phyloP scores from a whole-genome alignment of 257 asterid species.

The Capsicum pubescens region DNA sequence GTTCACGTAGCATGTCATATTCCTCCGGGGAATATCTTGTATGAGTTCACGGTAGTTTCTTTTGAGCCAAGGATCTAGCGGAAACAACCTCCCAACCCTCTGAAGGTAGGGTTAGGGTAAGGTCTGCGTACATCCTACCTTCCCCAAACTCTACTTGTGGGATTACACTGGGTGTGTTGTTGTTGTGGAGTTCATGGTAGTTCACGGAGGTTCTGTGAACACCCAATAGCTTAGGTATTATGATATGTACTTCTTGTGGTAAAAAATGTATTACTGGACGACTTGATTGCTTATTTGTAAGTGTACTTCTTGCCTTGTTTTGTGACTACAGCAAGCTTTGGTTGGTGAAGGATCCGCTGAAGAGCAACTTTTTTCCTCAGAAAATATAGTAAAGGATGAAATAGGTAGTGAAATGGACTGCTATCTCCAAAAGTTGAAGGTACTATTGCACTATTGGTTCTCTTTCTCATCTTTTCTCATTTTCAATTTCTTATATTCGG shows the following conservation, averaged over 20 bases:
- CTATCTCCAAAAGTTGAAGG: constrained; percentile 80
- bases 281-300: constrained; percentile 17
- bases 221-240: neutral
- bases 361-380: constrained; percentile 81
- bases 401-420: constrained; percentile 65
- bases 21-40: neutral
- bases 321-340: constrained; percentile 83
- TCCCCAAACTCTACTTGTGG: too few relatives aligned
- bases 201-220: neutral
- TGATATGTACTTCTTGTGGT: neutral
- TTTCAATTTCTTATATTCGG: constrained; percentile 9
- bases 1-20: neutral
- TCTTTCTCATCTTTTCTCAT: constrained; percentile 28
- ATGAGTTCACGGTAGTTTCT: neutral
- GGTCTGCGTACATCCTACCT: too few relatives aligned
- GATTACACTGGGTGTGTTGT: too few relatives aligned
- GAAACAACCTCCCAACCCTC: too few relatives aligned
- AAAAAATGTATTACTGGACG: neutral
- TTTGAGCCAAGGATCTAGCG: too few relatives aligned
- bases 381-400: constrained; percentile 58
- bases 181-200: neutral
- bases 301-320: constrained; percentile 36
- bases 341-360: constrained; percentile 97
- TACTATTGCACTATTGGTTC: constrained; percentile 36
- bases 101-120: too few relatives aligned